Base-by-base conservation (phyloP, 1,139 yeast species). In the Saccharomyces uvarum region DNA sequence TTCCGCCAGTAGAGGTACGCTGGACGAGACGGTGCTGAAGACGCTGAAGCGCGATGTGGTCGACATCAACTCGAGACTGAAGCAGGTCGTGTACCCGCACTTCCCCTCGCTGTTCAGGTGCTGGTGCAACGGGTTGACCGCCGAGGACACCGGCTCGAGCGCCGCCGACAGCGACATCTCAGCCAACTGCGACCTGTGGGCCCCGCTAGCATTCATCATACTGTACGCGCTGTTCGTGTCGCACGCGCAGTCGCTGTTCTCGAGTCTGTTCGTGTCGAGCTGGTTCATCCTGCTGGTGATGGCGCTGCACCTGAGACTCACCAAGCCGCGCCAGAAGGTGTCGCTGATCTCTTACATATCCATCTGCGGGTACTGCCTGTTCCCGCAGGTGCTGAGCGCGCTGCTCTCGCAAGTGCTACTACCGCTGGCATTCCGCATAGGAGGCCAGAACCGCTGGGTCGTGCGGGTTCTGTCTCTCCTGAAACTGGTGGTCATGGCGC, bases 51-150 rank as follows among this genome's bases (percentile, higher is more conserved):
- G 72, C 50, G 73, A 69, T 49, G 38, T 68, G n/a, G 24, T 53
- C n/a, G 70, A 66, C 48, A 70, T 70, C 44, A 64, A 68, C 51
- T 50, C 62, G 2, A 64, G 70, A 32, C 56, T 70, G 49, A 63
- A 60, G 49, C 65, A 65, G 52, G 71, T 68, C 2, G 69, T 69
- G 13, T 69, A 68, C 52, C 72, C 72, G 9, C 64, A 62, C 49
- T 59, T 68, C 56, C 67, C 67, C 6, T 49, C 62, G 11, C 19
- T 38, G 9, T 38, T 38, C 3, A 57, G 60, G 9, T 47, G 50
- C 41, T 50, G 32, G 5, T 16, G 11, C 9, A 26, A 19, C 9
- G 44, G 44, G 50, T 50, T 13, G 33, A 49, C 14, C 16, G 53
- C 31, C 24, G 42, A 47, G 27, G 44, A 53, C 42, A 8, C 38